Evolutionary conservation across 257 asterid species (phyloP).

Genomic region (Plantago ovata): DNA sequence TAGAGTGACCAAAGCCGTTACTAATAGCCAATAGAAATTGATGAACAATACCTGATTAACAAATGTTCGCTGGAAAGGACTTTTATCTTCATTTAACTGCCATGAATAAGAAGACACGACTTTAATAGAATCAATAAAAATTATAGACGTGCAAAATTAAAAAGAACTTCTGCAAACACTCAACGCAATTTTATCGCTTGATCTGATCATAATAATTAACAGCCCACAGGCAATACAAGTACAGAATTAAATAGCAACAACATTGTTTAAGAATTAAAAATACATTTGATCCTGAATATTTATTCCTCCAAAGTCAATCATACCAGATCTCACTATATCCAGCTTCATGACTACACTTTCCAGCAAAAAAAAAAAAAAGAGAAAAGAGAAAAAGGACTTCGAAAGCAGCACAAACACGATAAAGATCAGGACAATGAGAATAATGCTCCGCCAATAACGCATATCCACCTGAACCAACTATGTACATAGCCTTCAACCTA

Average conservation of each 20-base stretch:
- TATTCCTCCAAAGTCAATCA: no score
- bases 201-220: conserved; percentile 9
- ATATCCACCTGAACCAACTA: neutral
- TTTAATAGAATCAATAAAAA: conserved; percentile 23
- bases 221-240: conserved; percentile 3
- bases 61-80: conserved; percentile 92
- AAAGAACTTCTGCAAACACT: conserved; percentile 3
- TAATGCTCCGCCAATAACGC: neutral
- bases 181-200: conserved; percentile 15
- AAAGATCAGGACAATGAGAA: conserved; percentile 6
- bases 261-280: conserved; percentile 19
- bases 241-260: conserved; percentile 4
- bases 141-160: conserved; percentile 9
- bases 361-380: neutral
- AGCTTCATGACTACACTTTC: neutral
- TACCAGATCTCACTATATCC: neutral
- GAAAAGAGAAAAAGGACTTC: neutral
- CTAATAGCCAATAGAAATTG: conserved; percentile 14
- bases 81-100: conserved; percentile 86
- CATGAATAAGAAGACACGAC: conserved; percentile 21
- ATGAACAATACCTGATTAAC: conserved; percentile 70
- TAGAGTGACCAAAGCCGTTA: neutral
- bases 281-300: conserved; percentile 7
- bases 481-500: neutral
- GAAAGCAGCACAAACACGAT: no score